A percentile compares a stretch with the other conserved stretches of the same genome.
These are phyloP conservation scores for Pulveroboletus sp. DNA, from an alignment of 768 basidiomycete genomes.

Conservation along the genomic window DNA sequence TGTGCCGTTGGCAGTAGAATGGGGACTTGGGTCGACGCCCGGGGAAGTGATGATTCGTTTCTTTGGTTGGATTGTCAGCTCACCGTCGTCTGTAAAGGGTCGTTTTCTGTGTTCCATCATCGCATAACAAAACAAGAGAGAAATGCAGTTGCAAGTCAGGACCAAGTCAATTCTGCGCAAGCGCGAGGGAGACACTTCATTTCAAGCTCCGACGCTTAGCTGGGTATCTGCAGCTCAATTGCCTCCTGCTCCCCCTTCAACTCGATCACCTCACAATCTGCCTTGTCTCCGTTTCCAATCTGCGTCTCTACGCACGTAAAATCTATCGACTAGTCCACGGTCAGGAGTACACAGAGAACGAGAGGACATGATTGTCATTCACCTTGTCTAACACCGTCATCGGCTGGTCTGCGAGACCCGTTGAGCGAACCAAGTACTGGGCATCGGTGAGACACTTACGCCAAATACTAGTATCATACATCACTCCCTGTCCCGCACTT, in stretches of 20 bases:
- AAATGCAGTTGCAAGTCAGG: constrained; percentile 2
- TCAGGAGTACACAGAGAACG: neutral
- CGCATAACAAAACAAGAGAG: constrained; percentile 13
- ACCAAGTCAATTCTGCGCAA: constrained; percentile 7
- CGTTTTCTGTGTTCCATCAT: constrained; percentile 60
- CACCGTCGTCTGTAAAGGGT: constrained; percentile 48
- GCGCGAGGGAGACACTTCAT: constrained; percentile 7
- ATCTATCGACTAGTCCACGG: constrained; percentile 55
- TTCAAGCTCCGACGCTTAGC: constrained; percentile 28
- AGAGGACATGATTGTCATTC: neutral
- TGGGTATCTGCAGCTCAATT: neutral
- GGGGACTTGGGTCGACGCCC: constrained; percentile 47
- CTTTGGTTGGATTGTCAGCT: constrained; percentile 42
- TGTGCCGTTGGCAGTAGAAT: constrained; percentile 36
- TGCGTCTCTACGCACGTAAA: constrained; percentile 92
- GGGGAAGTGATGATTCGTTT: constrained; percentile 47
- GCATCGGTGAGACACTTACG: constrained; percentile 52
- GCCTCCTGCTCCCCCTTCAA: constrained; percentile 16
- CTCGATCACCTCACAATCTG: constrained; percentile 85
- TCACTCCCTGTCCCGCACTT: constrained; percentile 74
- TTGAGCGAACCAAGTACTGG: constrained; percentile 2
- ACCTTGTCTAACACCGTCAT: constrained; percentile 79
- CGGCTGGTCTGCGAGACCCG: constrained; percentile 68
- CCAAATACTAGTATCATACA: constrained; percentile 83
- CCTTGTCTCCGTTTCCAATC: constrained; percentile 67